phyloP scores from a whole-genome alignment of 75 land plant genomes.

The Pinus tabuliformis region DNA sequence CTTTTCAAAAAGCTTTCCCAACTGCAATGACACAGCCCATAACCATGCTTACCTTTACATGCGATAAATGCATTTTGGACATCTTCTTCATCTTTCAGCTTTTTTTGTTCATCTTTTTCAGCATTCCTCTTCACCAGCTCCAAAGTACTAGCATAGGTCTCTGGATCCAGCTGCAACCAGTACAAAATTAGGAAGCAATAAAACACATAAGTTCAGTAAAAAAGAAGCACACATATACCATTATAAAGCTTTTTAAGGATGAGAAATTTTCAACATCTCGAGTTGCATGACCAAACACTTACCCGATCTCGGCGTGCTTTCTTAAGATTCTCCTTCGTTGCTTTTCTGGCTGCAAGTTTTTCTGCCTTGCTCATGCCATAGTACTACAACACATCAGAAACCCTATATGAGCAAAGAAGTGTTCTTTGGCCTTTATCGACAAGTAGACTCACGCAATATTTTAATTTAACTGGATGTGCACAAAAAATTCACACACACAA shows the following conservation, averaged over 20 bases:
- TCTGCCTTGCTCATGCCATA: slow-evolving; percentile 75
- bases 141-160: slow-evolving; percentile 29
- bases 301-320: slow-evolving; percentile 68
- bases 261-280: background rate
- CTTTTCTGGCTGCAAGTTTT: slow-evolving; percentile 54
- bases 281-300: slow-evolving; percentile 3
- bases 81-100: slow-evolving; percentile 10
- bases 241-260: background rate
- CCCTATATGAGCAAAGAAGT: slow-evolving; percentile 7
- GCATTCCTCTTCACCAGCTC: slow-evolving; percentile 29
- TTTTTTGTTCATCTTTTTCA: slow-evolving; percentile 8
- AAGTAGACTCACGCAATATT: too few relatives aligned
- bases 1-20: too few relatives aligned
- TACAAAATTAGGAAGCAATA: background rate
- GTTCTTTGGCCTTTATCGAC: background rate
- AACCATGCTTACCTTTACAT: too few relatives aligned
- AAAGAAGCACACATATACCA: background rate
- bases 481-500: too few relatives aligned
- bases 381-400: slow-evolving; percentile 47
- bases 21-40: too few relatives aligned
- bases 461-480: too few relatives aligned
- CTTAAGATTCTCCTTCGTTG: slow-evolving; percentile 58
- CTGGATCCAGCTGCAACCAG: slow-evolving; percentile 39
- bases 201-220: background rate
- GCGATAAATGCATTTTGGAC: too few relatives aligned